Evolutionary conservation across 345 rosid genomes (phyloP), one percentile per base, ranked within the genome.

Genomic region (Fremontodendron californicum): DNA sequence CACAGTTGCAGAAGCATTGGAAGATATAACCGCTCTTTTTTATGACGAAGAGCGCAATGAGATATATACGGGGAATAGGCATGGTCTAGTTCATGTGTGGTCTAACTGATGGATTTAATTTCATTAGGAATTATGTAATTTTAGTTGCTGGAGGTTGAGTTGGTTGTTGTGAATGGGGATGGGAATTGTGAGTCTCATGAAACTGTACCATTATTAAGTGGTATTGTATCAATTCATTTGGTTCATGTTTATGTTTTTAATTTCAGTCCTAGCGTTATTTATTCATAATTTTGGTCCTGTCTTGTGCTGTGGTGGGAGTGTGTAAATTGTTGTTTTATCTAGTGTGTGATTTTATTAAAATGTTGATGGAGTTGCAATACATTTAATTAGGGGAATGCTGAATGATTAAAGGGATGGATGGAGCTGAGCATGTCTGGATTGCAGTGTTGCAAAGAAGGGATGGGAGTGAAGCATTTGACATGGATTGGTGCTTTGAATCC

Each of bases 21-120:
- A 91, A 82, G 96, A 91, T 75, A 91, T 91, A 66, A 91, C 96
- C 0, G 92, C 93, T 0, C 90, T 91, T 68, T 91, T 90, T 86
- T 91, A 91, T 0, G 92, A 91, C 4, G 96, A 91, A 78, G 96
- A 91, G 67, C 88, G 91, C 46, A 91, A 90, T 15, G 93, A 91
- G 85, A 90, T 91, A 9, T 91, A 90, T 63, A 91, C 92, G 0
- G 96, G 96, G 61, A 91, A 90, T 58, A 87, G 89, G 81, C 88
- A 79, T 65, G 96, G 96, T 27, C 82, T 91, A 29, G 88, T 90
- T 75, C 96, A 90, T 76, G 93, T 90, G 18, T 91, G 96, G 96
- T 90, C 93, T 65, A 90, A 91, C 79, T 87, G 81, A 85, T 39
- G 29, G 42, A 5, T 70, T 48, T 43, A 54, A 68, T 23, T 43